phyloP scores from a whole-genome alignment of 2,329 filamentous ascomycete species.

The Paecilomyces niveus region DNA sequence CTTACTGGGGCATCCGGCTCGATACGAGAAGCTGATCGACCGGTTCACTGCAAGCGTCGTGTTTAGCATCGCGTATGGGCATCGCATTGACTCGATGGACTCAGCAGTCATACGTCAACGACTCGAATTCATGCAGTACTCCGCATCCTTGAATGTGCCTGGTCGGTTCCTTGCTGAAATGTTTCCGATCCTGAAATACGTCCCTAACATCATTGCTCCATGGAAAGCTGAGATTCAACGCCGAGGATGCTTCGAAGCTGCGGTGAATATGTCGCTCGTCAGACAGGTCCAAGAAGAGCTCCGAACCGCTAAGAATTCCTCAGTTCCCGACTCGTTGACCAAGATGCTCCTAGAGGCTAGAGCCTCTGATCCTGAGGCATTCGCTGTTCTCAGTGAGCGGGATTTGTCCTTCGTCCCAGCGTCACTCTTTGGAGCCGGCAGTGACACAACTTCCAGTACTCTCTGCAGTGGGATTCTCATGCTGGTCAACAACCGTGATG shows the following conservation, averaged over 20 bases:
- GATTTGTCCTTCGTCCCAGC: slow-evolving; percentile 36
- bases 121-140: slow-evolving; percentile 44
- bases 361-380: slow-evolving; percentile 27
- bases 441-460: slow-evolving; percentile 33
- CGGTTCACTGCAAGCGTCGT: slow-evolving; percentile 44
- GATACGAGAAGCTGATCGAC: slow-evolving; percentile 41
- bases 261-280: slow-evolving; percentile 33
- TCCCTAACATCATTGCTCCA: slow-evolving; percentile 39
- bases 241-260: slow-evolving; percentile 14
- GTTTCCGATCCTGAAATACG: slow-evolving; percentile 36
- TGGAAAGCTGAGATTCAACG: slow-evolving; percentile 33
- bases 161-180: slow-evolving; percentile 42
- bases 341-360: slow-evolving; percentile 38
- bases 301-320: slow-evolving; percentile 11
- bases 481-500: slow-evolving; percentile 38
- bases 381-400: slow-evolving; percentile 31
- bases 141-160: slow-evolving; percentile 42
- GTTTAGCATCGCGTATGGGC: slow-evolving; percentile 45
- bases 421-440: slow-evolving; percentile 38
- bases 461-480: slow-evolving; percentile 42
- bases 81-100: slow-evolving; percentile 43
- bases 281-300: slow-evolving; percentile 30
- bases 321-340: slow-evolving; percentile 36
- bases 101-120: slow-evolving; percentile 40
- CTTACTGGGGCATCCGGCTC: slow-evolving; percentile 31